Evolutionary conservation across 768 basidiomycete species (phyloP).

Genomic region (Suillus americanus): DNA sequence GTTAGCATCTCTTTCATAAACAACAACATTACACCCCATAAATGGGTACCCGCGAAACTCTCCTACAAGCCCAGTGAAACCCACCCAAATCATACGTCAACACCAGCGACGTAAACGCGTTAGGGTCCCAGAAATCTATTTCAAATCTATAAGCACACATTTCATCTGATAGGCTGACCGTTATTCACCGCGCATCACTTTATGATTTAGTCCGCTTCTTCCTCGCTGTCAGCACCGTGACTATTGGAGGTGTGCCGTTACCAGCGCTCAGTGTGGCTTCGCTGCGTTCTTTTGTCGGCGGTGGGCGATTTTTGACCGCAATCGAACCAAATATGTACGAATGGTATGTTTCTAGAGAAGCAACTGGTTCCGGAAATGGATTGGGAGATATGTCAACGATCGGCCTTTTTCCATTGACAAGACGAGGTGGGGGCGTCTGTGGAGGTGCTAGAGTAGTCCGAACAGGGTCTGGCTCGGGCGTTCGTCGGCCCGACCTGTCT

Average conservation of each 20-base stretch:
- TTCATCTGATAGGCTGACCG: constrained; percentile 3
- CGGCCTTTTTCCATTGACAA: constrained; percentile 25
- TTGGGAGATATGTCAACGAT: constrained; percentile 59
- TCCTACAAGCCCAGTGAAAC: neutral
- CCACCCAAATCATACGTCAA: neutral
- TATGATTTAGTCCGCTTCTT: constrained; percentile 41
- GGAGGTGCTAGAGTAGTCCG: constrained; percentile 41
- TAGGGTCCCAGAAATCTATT: constrained; percentile 9
- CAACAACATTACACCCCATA: neutral
- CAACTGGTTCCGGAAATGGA: constrained; percentile 64
- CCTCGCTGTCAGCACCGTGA: constrained; percentile 63
- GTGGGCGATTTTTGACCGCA: constrained; percentile 47
- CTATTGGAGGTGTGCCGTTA: constrained; percentile 25
- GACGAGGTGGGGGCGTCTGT: constrained; percentile 49
- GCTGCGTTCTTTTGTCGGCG: constrained; percentile 23
- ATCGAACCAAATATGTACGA: constrained; percentile 60
- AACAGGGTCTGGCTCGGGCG: constrained; percentile 39
- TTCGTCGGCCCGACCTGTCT: constrained; percentile 33
- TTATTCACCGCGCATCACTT: constrained; percentile 11
- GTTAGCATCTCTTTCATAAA: neutral
- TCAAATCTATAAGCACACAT: constrained; percentile 6
- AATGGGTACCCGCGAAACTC: constrained; percentile 5
- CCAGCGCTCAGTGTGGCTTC: constrained; percentile 11
- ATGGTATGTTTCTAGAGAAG: constrained; percentile 60
- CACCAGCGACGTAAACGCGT: constrained; percentile 17